A percentile compares a stretch with the other conserved stretches of the same genome.
Conservation (phyloP, 2,329 filamentous ascomycete genomes). For the Talaromyces pinophilus region DNA sequence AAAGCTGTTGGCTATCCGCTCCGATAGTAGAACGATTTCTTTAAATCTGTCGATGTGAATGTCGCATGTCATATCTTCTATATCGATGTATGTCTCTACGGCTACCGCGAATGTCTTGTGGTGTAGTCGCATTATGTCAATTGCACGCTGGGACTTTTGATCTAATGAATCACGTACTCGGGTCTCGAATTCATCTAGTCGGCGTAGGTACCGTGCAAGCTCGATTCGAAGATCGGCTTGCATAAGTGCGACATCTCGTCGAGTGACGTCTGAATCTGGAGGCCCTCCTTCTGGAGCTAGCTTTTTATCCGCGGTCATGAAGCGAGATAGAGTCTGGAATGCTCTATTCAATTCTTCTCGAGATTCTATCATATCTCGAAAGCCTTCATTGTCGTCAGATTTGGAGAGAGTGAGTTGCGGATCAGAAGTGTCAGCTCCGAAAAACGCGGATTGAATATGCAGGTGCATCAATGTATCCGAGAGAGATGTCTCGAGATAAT, state of each 20-base stretch:
- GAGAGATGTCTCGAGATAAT: slow-evolving; percentile 17
- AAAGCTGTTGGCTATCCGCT: slow-evolving; percentile 11
- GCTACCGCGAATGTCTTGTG: slow-evolving; percentile 17
- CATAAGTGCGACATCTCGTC: not conserved
- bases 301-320: not conserved
- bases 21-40: slow-evolving; percentile 3
- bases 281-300: not conserved
- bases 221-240: slow-evolving; percentile 3
- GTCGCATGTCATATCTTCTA: slow-evolving; percentile 18
- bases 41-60: slow-evolving; percentile 20
- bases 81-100: slow-evolving; percentile 23
- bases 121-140: slow-evolving; percentile 26
- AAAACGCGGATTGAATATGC: slow-evolving; percentile 23
- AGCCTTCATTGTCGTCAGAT: not conserved
- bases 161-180: not conserved
- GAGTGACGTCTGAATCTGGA: not conserved
- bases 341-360: slow-evolving; percentile 2
- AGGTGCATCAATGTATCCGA: slow-evolving; percentile 23
- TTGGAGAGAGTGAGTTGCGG: not conserved
- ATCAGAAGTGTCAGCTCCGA: slow-evolving; percentile 3
- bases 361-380: slow-evolving; percentile 11
- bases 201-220: not conserved
- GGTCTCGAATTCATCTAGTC: slow-evolving; percentile 4
- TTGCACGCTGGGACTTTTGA: slow-evolving; percentile 23
- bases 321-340: not conserved